A percentile compares a stretch with the other conserved stretches of the same genome.
Conservation (phyloP, 2,329 filamentous ascomycete genomes). For the Ophiocordyceps robertsii region DNA sequence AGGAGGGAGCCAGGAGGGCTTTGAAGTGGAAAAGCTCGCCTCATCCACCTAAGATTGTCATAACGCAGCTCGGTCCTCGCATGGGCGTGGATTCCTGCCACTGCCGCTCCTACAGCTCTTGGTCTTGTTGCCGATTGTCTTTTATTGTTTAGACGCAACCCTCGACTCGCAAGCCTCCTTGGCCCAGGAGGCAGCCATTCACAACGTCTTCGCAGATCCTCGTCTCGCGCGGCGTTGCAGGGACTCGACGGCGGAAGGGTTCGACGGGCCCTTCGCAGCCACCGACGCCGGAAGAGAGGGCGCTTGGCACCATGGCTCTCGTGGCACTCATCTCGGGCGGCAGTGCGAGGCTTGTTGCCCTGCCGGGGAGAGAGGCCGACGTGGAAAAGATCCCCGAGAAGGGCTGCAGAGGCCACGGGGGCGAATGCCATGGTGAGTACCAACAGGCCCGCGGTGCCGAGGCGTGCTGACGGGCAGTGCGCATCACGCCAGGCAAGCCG, state of each 20-base stretch:
- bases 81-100: too few species aligned
- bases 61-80: too few species aligned
- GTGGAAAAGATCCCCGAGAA: too few species aligned
- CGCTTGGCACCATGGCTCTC: conserved; percentile 5
- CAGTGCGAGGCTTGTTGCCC: conserved; percentile 3
- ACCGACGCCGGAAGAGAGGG: not conserved
- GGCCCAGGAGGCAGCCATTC: conserved; percentile 4
- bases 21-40: too few species aligned
- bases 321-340: conserved; percentile 7
- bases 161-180: not conserved
- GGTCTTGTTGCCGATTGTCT: not conserved
- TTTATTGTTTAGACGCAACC: not conserved
- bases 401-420: too few species aligned
- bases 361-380: conserved; percentile 2
- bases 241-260: conserved; percentile 5
- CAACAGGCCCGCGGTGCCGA: too few species aligned
- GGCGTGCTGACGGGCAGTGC: too few species aligned
- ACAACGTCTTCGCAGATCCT: conserved; percentile 15
- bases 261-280: conserved; percentile 4
- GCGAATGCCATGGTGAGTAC: too few species aligned
- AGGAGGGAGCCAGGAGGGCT: too few species aligned
- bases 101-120: not conserved
- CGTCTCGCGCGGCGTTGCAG: conserved; percentile 12
- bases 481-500: conserved; percentile 4
- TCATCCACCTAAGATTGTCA: too few species aligned